Evolutionary conservation across 495 filamentous ascomycete genomes (phyloP), one percentile per base, ranked within the genome.

Genomic region (Talaromyces trachyspermus): DNA sequence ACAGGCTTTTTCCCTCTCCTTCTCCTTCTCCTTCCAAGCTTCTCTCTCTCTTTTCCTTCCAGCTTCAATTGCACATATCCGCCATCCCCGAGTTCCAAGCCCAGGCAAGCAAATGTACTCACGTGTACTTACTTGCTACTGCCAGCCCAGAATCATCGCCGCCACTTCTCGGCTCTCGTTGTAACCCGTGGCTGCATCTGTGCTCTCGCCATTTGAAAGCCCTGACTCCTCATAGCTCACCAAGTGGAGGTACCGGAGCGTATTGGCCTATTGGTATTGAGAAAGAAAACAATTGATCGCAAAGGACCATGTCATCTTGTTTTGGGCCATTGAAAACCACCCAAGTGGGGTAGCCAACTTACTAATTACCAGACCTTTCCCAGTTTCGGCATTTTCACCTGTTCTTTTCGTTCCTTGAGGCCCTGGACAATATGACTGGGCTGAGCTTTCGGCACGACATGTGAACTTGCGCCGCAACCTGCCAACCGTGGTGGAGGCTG

Each of bases 221-320:
- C n/a, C n/a, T n/a, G n/a, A n/a, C n/a, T n/a, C n/a, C n/a, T n/a
- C n/a, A n/a, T n/a, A n/a, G n/a, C n/a, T 24, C 18, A 42, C 39
- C 23, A 42, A 42, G 39, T 42, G 39, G 39, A 42, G 39, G 35
- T 38, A 38, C 35, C n/a, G n/a, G n/a, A n/a, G n/a, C n/a, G n/a
- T n/a, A n/a, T n/a, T n/a, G n/a, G n/a, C n/a, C n/a, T n/a, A n/a
- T n/a, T n/a, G n/a, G n/a, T n/a, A n/a, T n/a, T n/a, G n/a, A n/a
- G n/a, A n/a, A n/a, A n/a, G n/a, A n/a, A n/a, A n/a, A n/a, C n/a
- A n/a, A n/a, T n/a, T n/a, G n/a, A n/a, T n/a, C n/a, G n/a, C n/a
- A n/a, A n/a, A n/a, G 35, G 35, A 20, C 35, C 15, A 9, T 42
- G 23, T 20, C 39, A 26, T 26, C 22, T 20, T 42, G 39, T 23